Base-by-base conservation (phyloP, 805 yeast genomes). In the Ogataea sp. region DNA sequence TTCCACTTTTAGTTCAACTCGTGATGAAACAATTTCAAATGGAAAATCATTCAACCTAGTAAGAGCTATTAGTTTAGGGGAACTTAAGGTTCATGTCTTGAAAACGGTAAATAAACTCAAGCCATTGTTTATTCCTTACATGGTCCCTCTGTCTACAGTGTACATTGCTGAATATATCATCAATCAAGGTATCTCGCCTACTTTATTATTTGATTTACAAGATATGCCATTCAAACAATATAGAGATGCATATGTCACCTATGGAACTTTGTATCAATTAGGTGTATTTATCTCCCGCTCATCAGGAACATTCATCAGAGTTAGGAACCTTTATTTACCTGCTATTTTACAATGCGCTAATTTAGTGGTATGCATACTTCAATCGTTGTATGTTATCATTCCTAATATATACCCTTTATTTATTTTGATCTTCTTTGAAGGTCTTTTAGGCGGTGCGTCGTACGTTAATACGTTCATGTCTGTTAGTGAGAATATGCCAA, bases 221-320 rank as follows among this genome's bases (percentile, higher is more conserved):
- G 69, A 73, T 20, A 68, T 82, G 56, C 95, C 95, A 3, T 84
- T 88, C 51, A 52, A 61, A 2, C 62, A 73, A 16, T 86, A 73
- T 56, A 70, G 97, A 45, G 97, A 90, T 51, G 82, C 85, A 3
- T 90, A 90, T 56, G 97, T 90, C 13, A 78, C 87, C 1, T 90
- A 90, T 54, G 94, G 96, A 7, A 81, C 95, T 3, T 58, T 89
- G 4, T 90, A 90, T 51, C 97, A 90, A 57, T 55, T 87, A 3
- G 98, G 98, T 8, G 98, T 90, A 0, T 88, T 90, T 52, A 72
- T 90, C 1, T 87, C 97, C 3, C 67, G 97, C 41, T 85, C 97
- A 0, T 85, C 96, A 1, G 80, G 85, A 0, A 67, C 78, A 3
- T 65, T 80, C 41, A 49, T 84, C 20, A 65, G 94, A 35, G 58